phyloP scores from a whole-genome alignment of 2,329 filamentous ascomycete genomes.

The Aspergillus ibericus region DNA sequence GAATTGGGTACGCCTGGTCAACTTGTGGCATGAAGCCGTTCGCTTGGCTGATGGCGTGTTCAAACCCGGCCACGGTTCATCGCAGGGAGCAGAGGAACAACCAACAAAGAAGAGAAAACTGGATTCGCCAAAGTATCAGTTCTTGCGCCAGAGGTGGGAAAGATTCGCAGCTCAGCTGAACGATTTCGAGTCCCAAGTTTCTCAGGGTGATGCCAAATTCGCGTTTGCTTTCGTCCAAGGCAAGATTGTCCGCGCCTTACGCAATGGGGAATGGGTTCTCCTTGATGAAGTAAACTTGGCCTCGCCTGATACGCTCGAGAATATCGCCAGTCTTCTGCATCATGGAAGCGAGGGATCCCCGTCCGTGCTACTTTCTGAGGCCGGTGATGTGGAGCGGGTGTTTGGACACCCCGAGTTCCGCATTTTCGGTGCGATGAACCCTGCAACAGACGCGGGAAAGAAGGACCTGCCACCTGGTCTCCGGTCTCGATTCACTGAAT shows the following conservation, averaged over 20 bases:
- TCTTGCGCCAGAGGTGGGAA: conserved; percentile 73
- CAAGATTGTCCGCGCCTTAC: conserved; percentile 91
- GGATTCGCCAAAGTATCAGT: conserved; percentile 52
- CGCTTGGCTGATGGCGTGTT: conserved; percentile 79
- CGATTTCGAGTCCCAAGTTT: conserved; percentile 76
- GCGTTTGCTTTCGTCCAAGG: conserved; percentile 96
- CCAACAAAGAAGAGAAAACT: conserved; percentile 70
- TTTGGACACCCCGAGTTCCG: conserved; percentile 89
- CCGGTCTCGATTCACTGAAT: conserved; percentile 88
- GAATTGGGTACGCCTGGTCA: conserved; percentile 84
- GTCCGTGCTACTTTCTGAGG: conserved; percentile 87
- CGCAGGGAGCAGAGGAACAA: conserved; percentile 55
- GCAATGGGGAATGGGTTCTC: conserved; percentile 95
- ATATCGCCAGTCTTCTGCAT: conserved; percentile 81
- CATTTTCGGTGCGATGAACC: conserved; percentile 98
- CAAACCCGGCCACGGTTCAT: conserved; percentile 48
- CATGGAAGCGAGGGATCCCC: conserved; percentile 70
- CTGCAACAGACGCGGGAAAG: conserved; percentile 95
- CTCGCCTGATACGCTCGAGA: conserved; percentile 90
- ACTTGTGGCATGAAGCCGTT: conserved; percentile 84
- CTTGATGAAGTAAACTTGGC: conserved; percentile 97
- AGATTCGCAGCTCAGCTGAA: conserved; percentile 72
- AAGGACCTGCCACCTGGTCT: conserved; percentile 87
- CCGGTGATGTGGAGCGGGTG: conserved; percentile 87
- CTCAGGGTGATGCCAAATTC: conserved; percentile 71